Conservation (phyloP, 768 basidiomycete species). For the Lactarius deliciosus region DNA sequence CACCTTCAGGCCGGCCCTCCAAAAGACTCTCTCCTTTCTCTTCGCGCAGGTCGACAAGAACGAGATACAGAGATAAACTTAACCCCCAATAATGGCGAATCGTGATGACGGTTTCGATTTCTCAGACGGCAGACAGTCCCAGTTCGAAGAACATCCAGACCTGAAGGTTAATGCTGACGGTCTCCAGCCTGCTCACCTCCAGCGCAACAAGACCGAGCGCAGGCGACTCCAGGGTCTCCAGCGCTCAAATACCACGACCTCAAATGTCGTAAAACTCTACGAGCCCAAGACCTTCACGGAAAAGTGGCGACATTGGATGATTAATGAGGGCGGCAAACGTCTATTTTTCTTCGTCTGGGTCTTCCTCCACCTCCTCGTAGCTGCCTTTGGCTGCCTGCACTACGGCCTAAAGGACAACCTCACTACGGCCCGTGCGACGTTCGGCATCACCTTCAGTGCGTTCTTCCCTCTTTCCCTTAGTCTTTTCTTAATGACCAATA, state of each 20-base stretch:
- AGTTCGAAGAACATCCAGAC: constrained; percentile 27
- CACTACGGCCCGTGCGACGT: constrained; percentile 58
- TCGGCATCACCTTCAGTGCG: constrained; percentile 79
- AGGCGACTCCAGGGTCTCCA: constrained; percentile 83
- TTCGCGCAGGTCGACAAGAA: constrained; percentile 13
- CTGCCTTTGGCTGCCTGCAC: constrained; percentile 71
- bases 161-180: constrained; percentile 18
- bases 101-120: constrained; percentile 26
- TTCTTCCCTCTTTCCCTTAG: background rate
- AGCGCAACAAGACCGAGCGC: constrained; percentile 86
- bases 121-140: constrained; percentile 21
- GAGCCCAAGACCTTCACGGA: constrained; percentile 44
- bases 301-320: constrained; percentile 79
- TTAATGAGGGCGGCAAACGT: constrained; percentile 82
- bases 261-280: constrained; percentile 36
- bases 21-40: background rate
- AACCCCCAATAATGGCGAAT: background rate
- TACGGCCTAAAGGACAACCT: constrained; percentile 82
- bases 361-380: constrained; percentile 76
- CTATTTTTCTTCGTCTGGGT: constrained; percentile 82
- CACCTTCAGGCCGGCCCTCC: constrained; percentile 13
- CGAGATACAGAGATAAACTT: background rate
- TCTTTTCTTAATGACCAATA: background rate
- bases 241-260: constrained; percentile 47
- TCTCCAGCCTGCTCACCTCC: constrained; percentile 51